phyloP scores from a whole-genome alignment of 352 stramenopile genomes.

The Phytophthora sp. region DNA sequence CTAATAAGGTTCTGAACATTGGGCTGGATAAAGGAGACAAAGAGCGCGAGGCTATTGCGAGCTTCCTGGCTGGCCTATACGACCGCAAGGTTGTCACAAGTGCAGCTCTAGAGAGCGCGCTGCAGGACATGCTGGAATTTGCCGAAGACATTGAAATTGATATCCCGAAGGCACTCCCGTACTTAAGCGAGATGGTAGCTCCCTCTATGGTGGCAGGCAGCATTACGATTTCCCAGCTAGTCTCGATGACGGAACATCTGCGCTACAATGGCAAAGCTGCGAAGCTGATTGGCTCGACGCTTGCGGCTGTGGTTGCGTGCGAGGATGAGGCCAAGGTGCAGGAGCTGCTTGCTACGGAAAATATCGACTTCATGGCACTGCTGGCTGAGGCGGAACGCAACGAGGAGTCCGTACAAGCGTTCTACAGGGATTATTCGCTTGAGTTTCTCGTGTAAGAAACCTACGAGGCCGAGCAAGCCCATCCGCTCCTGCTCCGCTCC shows the following conservation, averaged over 20 bases:
- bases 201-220: constrained; percentile 55
- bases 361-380: constrained; percentile 49
- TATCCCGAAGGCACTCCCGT: constrained; percentile 73
- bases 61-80: constrained; percentile 59
- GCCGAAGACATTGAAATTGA: constrained; percentile 86
- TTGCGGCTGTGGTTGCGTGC: constrained; percentile 39
- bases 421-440: constrained; percentile 53
- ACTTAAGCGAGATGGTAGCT: constrained; percentile 77
- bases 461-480: constrained; percentile 22
- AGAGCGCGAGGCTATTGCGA: constrained; percentile 61
- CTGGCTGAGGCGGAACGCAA: constrained; percentile 51
- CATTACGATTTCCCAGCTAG: constrained; percentile 49
- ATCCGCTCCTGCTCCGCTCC: constrained; percentile 21
- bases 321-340: constrained; percentile 52
- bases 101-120: constrained; percentile 42
- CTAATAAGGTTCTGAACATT: constrained; percentile 63
- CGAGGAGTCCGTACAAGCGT: constrained; percentile 39
- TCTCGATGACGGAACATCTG: constrained; percentile 56
- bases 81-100: constrained; percentile 56
- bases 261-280: constrained; percentile 66
- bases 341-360: constrained; percentile 40
- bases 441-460: constrained; percentile 46
- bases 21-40: constrained; percentile 74
- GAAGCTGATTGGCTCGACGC: constrained; percentile 61
- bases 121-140: constrained; percentile 74